Evolutionary conservation across 116 monocot genomes (phyloP).

Genomic region (Dioscorea cayenensis): DNA sequence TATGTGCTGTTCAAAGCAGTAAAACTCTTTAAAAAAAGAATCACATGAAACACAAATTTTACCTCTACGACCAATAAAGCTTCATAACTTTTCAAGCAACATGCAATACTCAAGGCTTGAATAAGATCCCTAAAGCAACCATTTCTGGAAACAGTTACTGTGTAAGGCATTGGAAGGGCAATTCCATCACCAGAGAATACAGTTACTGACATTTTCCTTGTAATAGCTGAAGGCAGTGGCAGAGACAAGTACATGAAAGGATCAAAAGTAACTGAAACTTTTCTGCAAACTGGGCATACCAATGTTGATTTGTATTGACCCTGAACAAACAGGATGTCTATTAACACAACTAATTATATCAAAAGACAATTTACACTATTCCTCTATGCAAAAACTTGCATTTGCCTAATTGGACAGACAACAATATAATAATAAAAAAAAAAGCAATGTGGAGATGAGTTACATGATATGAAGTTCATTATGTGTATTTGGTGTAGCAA

Average conservation of each 20-base stretch:
- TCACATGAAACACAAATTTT: not conserved
- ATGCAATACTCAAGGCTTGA: slow-evolving; percentile 44
- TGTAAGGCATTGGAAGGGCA: slow-evolving; percentile 72
- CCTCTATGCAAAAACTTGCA: not conserved
- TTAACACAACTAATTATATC: not conserved
- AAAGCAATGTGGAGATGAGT: too few species aligned
- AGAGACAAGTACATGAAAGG: slow-evolving; percentile 98
- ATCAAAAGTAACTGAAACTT: slow-evolving; percentile 97
- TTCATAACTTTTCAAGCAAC: slow-evolving; percentile 58
- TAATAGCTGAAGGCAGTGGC: slow-evolving; percentile 72
- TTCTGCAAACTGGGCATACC: slow-evolving; percentile 89
- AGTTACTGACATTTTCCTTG: slow-evolving; percentile 65
- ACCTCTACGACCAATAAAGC: slow-evolving; percentile 78
- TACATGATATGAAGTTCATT: too few species aligned
- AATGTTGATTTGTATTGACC: slow-evolving; percentile 99
- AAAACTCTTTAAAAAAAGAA: not conserved
- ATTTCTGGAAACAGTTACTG: slow-evolving; percentile 69
- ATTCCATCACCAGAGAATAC: slow-evolving; percentile 75
- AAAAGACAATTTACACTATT: not conserved
- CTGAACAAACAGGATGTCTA: slow-evolving; percentile 21
- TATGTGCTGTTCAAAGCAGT: not conserved
- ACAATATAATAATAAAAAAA: too few species aligned
- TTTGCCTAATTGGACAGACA: too few species aligned
- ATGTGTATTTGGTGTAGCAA: too few species aligned
- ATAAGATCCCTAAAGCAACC: slow-evolving; percentile 64